Evolutionary conservation across 805 yeast species (phyloP), one percentile per base, ranked within the genome.

Genomic region (Hanseniaspora occidentalis): DNA sequence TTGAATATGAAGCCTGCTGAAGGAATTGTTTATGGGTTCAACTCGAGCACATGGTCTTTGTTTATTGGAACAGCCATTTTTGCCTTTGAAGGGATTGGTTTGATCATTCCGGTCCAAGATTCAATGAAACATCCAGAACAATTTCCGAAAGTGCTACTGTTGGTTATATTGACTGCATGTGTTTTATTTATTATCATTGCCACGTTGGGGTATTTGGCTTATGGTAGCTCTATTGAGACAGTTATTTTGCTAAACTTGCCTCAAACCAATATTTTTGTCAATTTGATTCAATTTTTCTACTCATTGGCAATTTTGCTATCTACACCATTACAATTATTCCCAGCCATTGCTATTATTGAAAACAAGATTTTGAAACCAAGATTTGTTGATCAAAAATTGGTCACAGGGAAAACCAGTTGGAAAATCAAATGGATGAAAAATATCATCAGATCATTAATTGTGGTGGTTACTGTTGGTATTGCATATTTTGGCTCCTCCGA

Each of bases 1-100:
- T 42, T 53, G 29, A 39, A 10, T 39, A 52, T 43, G 76, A 77
- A 47, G 57, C 78, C 53, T 1, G 77, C 77, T 1, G 65, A 64
- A 7, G 76, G 72, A 2, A 65, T 81, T 24, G 64, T 65, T 18
- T 57, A 59, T 38, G 54, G 60, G 25, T 70, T 81, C 60, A 81
- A 81, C 55, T 45, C 62, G 23, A 64, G 68, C 4, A 68, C 68
- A 38, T 82, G 84, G 68, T 74, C 89, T 0, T 59, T 83, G 37
- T 82, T 82, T 52, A 76, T 82, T 38, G 94, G 94, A 7, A 84
- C 83, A 6, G 88, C 89, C 2, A 82, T 83, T 23, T 83, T 83
- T 64, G 85, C 92, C n/a, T 83, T 81, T 53, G 94, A 83, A 61
- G 94, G 94, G 1, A 81, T 83, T 43, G 92, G 94, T 0, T 64